A percentile compares a stretch with the other conserved stretches of the same genome.
Evolutionary conservation across 1,284 basidiomycete genomes (phyloP).

Genomic region (Afroboletus lepidellus): DNA sequence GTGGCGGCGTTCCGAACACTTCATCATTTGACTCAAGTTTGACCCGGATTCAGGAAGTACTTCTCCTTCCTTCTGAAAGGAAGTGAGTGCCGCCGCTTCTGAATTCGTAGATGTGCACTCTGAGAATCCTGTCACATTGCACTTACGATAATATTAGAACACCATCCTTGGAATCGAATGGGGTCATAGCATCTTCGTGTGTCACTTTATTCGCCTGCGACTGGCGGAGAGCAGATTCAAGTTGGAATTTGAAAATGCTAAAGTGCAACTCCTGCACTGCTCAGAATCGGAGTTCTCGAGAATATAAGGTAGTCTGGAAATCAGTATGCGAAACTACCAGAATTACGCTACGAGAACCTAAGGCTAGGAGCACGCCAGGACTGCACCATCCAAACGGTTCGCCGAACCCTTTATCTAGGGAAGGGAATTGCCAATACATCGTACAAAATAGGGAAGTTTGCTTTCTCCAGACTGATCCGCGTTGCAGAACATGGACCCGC

Average conservation of each 20-base stretch:
- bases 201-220: not conserved
- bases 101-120: too few relatives aligned
- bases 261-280: not conserved
- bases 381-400: too few relatives aligned
- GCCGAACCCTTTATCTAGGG: constrained; percentile 6
- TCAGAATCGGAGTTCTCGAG: not conserved
- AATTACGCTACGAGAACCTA: too few relatives aligned
- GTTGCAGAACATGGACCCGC: constrained; percentile 4
- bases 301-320: not conserved
- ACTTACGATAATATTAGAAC: too few relatives aligned
- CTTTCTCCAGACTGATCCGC: constrained; percentile 5
- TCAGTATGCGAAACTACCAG: too few relatives aligned
- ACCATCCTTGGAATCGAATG: too few relatives aligned
- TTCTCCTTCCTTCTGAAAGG: constrained; percentile 2
- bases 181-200: too few relatives aligned
- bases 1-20: constrained; percentile 6
- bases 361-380: too few relatives aligned
- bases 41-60: too few relatives aligned
- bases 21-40: not conserved
- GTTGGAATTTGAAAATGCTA: not conserved
- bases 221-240: not conserved
- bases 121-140: too few relatives aligned
- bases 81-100: constrained; percentile 10
- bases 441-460: constrained; percentile 16
- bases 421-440: constrained; percentile 11